Conservation (phyloP, 768 basidiomycete species). For the Podaxis sp. region DNA sequence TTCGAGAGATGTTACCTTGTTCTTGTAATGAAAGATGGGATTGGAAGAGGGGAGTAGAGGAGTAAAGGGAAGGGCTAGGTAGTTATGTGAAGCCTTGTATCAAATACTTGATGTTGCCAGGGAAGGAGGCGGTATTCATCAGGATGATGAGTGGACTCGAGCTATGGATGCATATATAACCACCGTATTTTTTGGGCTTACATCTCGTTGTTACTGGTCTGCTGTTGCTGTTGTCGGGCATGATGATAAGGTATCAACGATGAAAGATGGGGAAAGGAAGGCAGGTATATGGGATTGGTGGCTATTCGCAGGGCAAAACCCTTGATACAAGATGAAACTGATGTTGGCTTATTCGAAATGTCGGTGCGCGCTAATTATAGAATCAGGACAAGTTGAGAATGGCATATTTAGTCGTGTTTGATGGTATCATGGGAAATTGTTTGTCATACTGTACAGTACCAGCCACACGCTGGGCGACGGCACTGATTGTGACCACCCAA, state of each 20-base stretch:
- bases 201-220: background rate
- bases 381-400: background rate
- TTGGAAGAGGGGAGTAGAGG: background rate
- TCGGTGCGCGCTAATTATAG: background rate
- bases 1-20: background rate
- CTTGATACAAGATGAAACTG: constrained; percentile 5
- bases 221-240: background rate
- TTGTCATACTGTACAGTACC: constrained; percentile 46
- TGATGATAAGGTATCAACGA: background rate
- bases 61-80: background rate
- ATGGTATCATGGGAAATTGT: constrained; percentile 25
- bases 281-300: background rate
- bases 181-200: background rate
- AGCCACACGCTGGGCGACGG: constrained; percentile 35
- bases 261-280: background rate
- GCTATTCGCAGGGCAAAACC: background rate
- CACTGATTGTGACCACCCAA: constrained; percentile 24
- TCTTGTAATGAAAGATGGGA: too few relatives aligned
- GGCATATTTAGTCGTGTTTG: background rate
- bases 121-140: constrained; percentile 5
- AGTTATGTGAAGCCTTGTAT: constrained; percentile 1
- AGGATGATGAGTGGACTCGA: constrained; percentile 6
- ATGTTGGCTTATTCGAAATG: background rate
- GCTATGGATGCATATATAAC: constrained; percentile 6
- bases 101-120: constrained; percentile 7